Percentiles rank a stretch among this genome's conserved stretches.
phyloP scores from a whole-genome alignment of 305 asterid species.

The Fraxinus xanthoxyloides region DNA sequence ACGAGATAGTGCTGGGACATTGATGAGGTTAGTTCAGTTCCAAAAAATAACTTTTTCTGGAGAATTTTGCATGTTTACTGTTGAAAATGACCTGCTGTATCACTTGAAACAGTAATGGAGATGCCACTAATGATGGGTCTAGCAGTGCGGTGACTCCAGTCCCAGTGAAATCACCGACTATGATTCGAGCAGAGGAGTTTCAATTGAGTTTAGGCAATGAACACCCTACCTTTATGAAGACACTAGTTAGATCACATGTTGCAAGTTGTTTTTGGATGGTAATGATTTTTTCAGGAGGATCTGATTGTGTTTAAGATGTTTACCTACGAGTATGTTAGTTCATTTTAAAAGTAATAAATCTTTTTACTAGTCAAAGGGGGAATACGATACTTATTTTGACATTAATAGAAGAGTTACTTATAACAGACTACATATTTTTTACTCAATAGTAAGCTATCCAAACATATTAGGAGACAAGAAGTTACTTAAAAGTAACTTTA shows the following conservation, averaged over 20 bases:
- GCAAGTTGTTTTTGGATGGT: slow-evolving; percentile 99
- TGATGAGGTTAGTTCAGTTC: slow-evolving; percentile 43
- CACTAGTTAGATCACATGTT: slow-evolving; percentile 80
- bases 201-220: slow-evolving; percentile 56
- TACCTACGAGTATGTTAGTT: neutral
- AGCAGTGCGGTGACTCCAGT: slow-evolving; percentile 17
- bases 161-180: slow-evolving; percentile 57
- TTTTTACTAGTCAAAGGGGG: neutral
- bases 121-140: slow-evolving; percentile 41
- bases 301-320: slow-evolving; percentile 3
- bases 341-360: neutral
- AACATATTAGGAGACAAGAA: neutral
- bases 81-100: neutral
- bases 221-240: slow-evolving; percentile 58
- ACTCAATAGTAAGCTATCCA: neutral
- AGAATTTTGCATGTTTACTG: slow-evolving; percentile 1
- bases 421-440: neutral
- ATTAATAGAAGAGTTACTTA: neutral
- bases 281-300: slow-evolving; percentile 18
- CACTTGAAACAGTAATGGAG: slow-evolving; percentile 42
- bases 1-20: slow-evolving; percentile 34
- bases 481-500: neutral
- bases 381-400: neutral
- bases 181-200: slow-evolving; percentile 90
- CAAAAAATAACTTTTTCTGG: slow-evolving; percentile 7